A percentile compares a stretch with the other conserved stretches of the same genome.
phyloP scores from a whole-genome alignment of 169 alveolate genomes.

The Toxoplasma gondii region DNA sequence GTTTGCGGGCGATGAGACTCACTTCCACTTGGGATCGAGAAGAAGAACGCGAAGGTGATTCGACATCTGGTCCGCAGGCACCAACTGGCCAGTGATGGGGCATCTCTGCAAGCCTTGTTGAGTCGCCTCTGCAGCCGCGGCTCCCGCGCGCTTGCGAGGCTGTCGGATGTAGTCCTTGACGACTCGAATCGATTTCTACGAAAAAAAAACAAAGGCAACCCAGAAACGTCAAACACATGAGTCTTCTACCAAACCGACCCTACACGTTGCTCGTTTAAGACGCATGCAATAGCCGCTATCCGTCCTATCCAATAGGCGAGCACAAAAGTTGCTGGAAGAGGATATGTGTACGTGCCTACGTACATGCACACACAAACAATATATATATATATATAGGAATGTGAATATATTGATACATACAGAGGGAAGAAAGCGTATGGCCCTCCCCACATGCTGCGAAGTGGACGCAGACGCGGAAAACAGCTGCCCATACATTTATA shows the following conservation, averaged over 20 bases:
- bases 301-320: too few relatives aligned
- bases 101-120: conserved; percentile 88
- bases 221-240: background rate
- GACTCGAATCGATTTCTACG: conserved; percentile 78
- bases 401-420: too few relatives aligned
- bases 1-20: conserved; percentile 37
- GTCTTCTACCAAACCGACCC: background rate
- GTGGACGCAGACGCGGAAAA: too few relatives aligned
- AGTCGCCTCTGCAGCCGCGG: conserved; percentile 67
- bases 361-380: too few relatives aligned
- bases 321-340: too few relatives aligned
- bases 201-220: background rate
- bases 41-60: conserved; percentile 93
- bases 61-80: conserved; percentile 92
- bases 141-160: conserved; percentile 75
- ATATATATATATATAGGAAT: too few relatives aligned
- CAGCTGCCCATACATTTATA: too few relatives aligned
- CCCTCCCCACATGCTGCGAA: too few relatives aligned
- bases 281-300: background rate
- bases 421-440: too few relatives aligned
- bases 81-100: conserved; percentile 94
- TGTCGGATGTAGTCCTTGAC: conserved; percentile 81
- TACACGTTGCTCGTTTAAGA: background rate
- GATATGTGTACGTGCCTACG: too few relatives aligned
- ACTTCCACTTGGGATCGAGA: conserved; percentile 97